phyloP scores from a whole-genome alignment of 495 filamentous ascomycete species.

The Penicillium cataractarum region DNA sequence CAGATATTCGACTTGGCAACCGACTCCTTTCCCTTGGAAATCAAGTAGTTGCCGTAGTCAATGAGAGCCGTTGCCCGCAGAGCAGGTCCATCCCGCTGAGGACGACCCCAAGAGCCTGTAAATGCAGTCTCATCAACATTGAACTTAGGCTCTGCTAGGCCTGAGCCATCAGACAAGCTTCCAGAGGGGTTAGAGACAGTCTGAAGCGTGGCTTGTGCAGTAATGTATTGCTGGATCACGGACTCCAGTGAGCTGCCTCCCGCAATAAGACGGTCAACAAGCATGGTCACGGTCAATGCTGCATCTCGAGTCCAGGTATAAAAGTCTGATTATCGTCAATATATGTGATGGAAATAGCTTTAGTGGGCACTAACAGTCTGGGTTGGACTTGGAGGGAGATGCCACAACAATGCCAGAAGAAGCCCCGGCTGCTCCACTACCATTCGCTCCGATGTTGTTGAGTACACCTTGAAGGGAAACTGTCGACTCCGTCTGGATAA shows the following conservation, averaged over 20 bases:
- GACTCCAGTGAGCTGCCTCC: conserved; percentile 49
- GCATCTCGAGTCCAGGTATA: conserved; percentile 67
- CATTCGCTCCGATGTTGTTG: conserved; percentile 61
- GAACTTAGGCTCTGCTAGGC: conserved; percentile 67
- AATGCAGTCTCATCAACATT: conserved; percentile 56
- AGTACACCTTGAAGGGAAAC: conserved; percentile 56
- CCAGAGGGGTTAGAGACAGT: conserved; percentile 44
- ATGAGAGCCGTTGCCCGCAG: conserved; percentile 45
- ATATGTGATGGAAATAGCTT: neutral
- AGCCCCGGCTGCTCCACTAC: conserved; percentile 47
- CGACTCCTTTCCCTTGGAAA: conserved; percentile 44
- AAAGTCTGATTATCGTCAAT: conserved; percentile 46
- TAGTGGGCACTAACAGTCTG: conserved; percentile 51
- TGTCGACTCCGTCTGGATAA: conserved; percentile 58
- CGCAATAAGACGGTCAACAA: conserved; percentile 54
- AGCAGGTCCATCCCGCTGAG: conserved; percentile 64
- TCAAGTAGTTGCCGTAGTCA: conserved; percentile 38
- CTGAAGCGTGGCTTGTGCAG: conserved; percentile 59
- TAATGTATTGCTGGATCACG: conserved; percentile 58
- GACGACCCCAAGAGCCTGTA: conserved; percentile 61
- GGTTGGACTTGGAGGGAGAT: conserved; percentile 56
- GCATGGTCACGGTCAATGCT: conserved; percentile 55
- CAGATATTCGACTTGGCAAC: conserved; percentile 47
- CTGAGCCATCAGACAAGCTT: conserved; percentile 50
- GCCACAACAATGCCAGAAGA: conserved; percentile 56